phyloP scores from a whole-genome alignment of 2,329 filamentous ascomycete genomes.

The Fusarium lyarnte region DNA sequence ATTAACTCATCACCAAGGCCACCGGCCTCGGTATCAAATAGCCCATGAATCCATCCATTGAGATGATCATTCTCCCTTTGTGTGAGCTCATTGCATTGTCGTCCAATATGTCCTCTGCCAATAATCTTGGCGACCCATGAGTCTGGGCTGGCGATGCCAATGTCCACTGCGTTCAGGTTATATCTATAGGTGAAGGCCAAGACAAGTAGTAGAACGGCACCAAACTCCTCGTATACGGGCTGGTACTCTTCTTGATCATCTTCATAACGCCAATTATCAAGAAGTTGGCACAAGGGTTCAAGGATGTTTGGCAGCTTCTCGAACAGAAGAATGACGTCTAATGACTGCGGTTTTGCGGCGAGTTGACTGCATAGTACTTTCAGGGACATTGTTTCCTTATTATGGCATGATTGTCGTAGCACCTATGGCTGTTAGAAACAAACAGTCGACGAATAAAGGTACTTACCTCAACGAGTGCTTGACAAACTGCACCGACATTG shows the following conservation, averaged over 20 bases:
- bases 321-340: constrained; percentile 82
- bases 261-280: constrained; percentile 84
- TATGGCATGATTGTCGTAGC: constrained; percentile 73
- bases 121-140: constrained; percentile 77
- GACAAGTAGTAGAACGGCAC: constrained; percentile 77
- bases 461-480: constrained; percentile 76
- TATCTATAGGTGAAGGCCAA: constrained; percentile 82
- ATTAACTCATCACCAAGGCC: constrained; percentile 83
- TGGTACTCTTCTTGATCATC: constrained; percentile 87
- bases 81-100: constrained; percentile 67
- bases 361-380: constrained; percentile 78
- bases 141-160: constrained; percentile 67
- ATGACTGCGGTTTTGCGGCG: constrained; percentile 74
- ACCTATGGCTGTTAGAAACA: constrained; percentile 57
- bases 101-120: constrained; percentile 65
- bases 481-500: constrained; percentile 86
- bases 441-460: neutral
- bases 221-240: constrained; percentile 87
- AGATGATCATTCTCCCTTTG: constrained; percentile 73
- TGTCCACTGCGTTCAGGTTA: constrained; percentile 69
- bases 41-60: constrained; percentile 77
- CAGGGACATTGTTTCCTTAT: constrained; percentile 82
- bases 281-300: constrained; percentile 76
- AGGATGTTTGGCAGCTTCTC: constrained; percentile 75
- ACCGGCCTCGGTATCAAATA: constrained; percentile 78